phyloP scores from a whole-genome alignment of 2,329 filamentous ascomycete species.

The Aureobasidium sp. region DNA sequence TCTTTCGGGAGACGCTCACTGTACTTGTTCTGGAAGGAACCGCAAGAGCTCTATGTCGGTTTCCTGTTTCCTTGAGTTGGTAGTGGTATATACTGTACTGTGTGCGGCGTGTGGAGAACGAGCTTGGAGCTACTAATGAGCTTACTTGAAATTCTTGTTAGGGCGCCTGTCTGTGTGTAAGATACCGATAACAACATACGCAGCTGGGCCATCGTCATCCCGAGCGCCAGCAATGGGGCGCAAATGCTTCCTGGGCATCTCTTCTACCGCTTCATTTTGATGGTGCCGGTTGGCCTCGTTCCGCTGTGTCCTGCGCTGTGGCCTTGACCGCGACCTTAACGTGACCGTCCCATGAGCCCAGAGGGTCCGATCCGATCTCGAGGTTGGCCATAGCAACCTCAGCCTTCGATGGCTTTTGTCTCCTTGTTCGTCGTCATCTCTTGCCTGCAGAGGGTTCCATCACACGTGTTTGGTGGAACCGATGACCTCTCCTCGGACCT shows the following conservation, averaged over 20 bases:
- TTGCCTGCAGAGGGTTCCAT: slow-evolving; percentile 18
- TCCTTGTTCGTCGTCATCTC: background rate
- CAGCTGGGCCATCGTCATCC: background rate
- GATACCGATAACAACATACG: background rate
- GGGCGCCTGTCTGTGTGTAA: slow-evolving; percentile 1
- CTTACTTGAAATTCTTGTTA: slow-evolving; percentile 3
- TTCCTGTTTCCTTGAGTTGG: background rate
- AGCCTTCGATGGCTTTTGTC: background rate
- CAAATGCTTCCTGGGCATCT: background rate
- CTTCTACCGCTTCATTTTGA: background rate
- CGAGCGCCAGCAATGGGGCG: background rate
- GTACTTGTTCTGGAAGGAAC: background rate
- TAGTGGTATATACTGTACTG: background rate
- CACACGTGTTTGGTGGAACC: slow-evolving; percentile 72
- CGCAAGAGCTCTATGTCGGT: background rate
- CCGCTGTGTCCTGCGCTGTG: background rate
- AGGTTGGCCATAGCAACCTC: background rate
- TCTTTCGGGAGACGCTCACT: background rate
- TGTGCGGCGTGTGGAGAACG: background rate
- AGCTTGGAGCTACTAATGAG: background rate
- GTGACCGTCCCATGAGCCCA: background rate
- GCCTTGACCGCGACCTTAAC: background rate
- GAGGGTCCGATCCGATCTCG: background rate
- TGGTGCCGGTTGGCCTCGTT: background rate
- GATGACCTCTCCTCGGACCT: slow-evolving; percentile 78